Evolutionary conservation across 371 early-diverging fungal genomes (phyloP).

Genomic region (Rhizopus sp.): DNA sequence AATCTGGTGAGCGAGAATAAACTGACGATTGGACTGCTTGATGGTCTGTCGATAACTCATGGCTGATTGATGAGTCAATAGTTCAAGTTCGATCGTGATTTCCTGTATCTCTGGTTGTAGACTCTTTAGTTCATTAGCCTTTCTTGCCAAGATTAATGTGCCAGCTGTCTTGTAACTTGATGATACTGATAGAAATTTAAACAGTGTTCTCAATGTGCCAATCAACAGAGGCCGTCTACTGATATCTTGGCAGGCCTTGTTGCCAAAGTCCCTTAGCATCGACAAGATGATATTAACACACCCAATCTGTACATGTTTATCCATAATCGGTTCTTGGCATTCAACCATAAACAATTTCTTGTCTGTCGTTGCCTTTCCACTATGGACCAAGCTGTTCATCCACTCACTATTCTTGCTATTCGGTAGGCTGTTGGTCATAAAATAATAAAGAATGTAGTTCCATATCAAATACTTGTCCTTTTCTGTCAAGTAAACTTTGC

Average conservation of each 20-base stretch:
- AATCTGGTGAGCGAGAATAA: not conserved
- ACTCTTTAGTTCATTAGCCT: conserved; percentile 7
- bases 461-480: conserved; percentile 35
- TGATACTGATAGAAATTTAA: conserved; percentile 25
- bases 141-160: conserved; percentile 27
- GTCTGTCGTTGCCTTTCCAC: conserved; percentile 16
- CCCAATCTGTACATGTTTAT: conserved; percentile 22
- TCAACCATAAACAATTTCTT: conserved; percentile 32
- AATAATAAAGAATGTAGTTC: conserved; percentile 36
- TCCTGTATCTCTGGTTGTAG: conserved; percentile 32
- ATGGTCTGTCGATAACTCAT: not conserved
- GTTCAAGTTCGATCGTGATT: conserved; percentile 21
- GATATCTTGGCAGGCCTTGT: conserved; percentile 23
- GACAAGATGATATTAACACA: conserved; percentile 38
- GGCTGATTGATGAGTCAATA: conserved; percentile 2
- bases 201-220: conserved; percentile 31
- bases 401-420: conserved; percentile 25
- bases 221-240: conserved; percentile 33
- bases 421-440: conserved; percentile 21
- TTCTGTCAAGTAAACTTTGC: conserved; percentile 19
- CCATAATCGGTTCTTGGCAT: conserved; percentile 21
- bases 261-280: conserved; percentile 31
- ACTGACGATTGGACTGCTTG: not conserved
- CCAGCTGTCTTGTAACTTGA: conserved; percentile 33
- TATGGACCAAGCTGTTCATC: conserved; percentile 25